Evolutionary conservation across 176 grass and related monocot species (phyloP), one percentile per base, ranked within the genome.

Genomic region (Poa annua): DNA sequence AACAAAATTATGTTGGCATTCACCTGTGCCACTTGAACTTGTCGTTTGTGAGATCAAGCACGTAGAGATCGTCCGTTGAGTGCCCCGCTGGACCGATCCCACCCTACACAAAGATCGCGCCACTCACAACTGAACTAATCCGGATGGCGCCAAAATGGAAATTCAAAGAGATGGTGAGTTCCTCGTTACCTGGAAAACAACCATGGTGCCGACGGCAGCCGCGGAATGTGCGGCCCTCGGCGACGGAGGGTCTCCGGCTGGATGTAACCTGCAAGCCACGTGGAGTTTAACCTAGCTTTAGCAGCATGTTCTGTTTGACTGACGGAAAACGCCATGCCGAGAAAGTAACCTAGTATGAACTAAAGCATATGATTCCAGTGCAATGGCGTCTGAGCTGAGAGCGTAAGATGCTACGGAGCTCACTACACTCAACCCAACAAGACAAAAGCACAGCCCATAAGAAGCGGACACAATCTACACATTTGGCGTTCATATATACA

Each of bases 21-120:
- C 80, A 91, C 96, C 96, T 95, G 77, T 99, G 96, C 96, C 96
- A 99, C 81, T 96, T 99, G 76, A 96, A 99, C 80, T 96, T 99
- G 80, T 99, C 93, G 33, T 99, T 99, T 79, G 96, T 99, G 38
- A 99, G 83, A 88, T 99, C 96, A 83, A 99, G 89, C 64, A 96
- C 96, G 50, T 92, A 96, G 51, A 99, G 96, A 91, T 99, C 96
- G 11, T 99, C 96, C 12, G 96, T 99, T 0, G 96, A 99, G 67
- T 99, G 96, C 9, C 93, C 96, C n/a, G 93, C 93, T 39, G 96
- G 96, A 6, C 96, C 96, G 84, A 96, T 99, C 61, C 93, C 96
- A 84, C 96, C 96, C 96, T 99, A 44, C 20, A 69, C 19, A 42
- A 72, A 72, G 38, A 84, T 53, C 64, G 19, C 36, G 69, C 87